phyloP scores from a whole-genome alignment of 805 yeast species.

The Metschnikowia aberdeeniae region DNA sequence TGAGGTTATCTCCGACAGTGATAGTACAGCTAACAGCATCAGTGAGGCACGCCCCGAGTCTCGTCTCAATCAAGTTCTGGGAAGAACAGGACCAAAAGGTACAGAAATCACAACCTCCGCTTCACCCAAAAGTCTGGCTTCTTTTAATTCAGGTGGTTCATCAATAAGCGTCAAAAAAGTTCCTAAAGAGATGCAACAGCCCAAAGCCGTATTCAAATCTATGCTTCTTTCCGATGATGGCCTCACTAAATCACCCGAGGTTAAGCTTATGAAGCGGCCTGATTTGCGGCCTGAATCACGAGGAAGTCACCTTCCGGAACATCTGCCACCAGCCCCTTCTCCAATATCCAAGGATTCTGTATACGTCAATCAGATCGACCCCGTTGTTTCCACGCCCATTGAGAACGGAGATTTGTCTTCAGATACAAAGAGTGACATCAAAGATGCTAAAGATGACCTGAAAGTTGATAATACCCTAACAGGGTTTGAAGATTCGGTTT shows the following conservation, averaged over 20 bases:
- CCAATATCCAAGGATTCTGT: conserved; percentile 2
- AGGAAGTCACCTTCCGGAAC: neutral
- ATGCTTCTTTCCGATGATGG: conserved; percentile 1
- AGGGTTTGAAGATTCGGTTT: neutral
- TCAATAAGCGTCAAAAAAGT: too few relatives aligned
- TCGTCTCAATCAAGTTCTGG: neutral
- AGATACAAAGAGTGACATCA: neutral
- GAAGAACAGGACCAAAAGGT: neutral
- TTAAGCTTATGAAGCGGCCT: neutral
- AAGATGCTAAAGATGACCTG: neutral
- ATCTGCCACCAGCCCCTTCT: conserved; percentile 4
- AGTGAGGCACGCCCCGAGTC: neutral
- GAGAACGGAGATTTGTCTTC: neutral
- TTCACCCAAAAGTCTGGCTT: neutral
- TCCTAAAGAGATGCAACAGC: neutral
- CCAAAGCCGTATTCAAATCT: neutral
- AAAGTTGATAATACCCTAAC: too few relatives aligned
- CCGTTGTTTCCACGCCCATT: neutral
- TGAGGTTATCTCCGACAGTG: neutral
- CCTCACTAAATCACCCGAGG: neutral
- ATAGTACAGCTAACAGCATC: neutral
- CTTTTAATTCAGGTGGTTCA: neutral
- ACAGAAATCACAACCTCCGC: neutral
- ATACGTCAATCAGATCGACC: neutral
- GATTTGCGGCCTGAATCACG: neutral